Base-by-base conservation (phyloP, 306 rosid genomes). In the Parietaria judaica region DNA sequence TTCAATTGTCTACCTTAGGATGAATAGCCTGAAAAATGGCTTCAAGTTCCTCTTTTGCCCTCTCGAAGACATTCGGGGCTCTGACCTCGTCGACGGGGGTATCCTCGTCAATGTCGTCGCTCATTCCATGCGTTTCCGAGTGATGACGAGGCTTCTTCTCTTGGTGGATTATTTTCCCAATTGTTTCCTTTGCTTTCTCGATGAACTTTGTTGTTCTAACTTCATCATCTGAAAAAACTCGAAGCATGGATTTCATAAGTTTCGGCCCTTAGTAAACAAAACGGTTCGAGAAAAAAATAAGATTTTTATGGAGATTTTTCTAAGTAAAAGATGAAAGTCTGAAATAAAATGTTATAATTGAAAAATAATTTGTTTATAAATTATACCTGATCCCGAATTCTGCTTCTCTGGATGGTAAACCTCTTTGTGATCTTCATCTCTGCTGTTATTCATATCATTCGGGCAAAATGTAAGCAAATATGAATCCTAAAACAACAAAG, bases 31-130 rank as follows among this genome's bases (percentile, higher is more conserved):
- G 69, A 11, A 78, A 41, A 63, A 84, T 72, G 10, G 95, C 95
- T 78, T 87, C 83, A 0, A 87, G 65, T 78, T 87, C 95, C 72
- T 87, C 95, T 67, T 82, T 84, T 47, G 81, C 86, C 72, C 95
- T 82, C 70, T 78, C 80, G 55, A 65, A 78, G 36, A 78, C 71
- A 71, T 61, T 80, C 4, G 89, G 95, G 15, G 71, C 95, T 71
- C 82, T 87, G 35, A 87, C 87, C 34, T 68, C 78, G 61, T 63
- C 16, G 6, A 71, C 14, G 50, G 87, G 85, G 52, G 91, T 82
- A 45, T 36, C 78, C 74, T 75, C 86, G 60, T 78, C 80, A 16
- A 87, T 78, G 63, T 80, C 79, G 66, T 87, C 83, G 45, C 64
- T 80, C 65, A 11, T 66, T 60, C 96, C 89, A 63, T 82, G 89